Percentiles rank a stretch among this genome's conserved stretches.
phyloP scores from a whole-genome alignment of 768 basidiomycete genomes.

The Phylloporus rhodoxanthus region DNA sequence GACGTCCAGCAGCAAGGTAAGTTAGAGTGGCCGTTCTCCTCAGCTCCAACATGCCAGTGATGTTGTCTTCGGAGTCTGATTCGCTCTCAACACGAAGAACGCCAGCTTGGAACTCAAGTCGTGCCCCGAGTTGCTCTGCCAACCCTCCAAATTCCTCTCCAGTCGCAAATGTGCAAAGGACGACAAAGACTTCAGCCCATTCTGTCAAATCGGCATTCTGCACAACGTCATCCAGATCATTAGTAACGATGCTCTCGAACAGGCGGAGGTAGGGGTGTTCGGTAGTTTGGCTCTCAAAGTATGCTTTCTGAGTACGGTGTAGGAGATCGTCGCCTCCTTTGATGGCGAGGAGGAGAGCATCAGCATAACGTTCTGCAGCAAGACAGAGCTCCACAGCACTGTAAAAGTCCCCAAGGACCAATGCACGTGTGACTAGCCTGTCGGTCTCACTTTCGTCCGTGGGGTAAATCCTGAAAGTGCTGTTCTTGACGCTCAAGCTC shows the following conservation, averaged over 20 bases:
- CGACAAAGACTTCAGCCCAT: constrained; percentile 96
- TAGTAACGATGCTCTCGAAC: constrained; percentile 89
- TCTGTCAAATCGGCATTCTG: constrained; percentile 93
- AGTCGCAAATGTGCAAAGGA: constrained; percentile 88
- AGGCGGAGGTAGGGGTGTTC: constrained; percentile 83
- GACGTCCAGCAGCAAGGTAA: constrained; percentile 83
- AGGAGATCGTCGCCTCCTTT: constrained; percentile 86
- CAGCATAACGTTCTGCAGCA: constrained; percentile 83
- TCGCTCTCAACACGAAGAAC: constrained; percentile 47
- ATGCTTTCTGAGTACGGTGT: constrained; percentile 83
- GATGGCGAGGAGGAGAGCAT: constrained; percentile 90
- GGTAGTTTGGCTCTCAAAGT: constrained; percentile 79
- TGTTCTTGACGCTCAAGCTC: constrained; percentile 50
- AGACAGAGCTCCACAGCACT: constrained; percentile 90
- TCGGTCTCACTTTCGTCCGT: constrained; percentile 82
- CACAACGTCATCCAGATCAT: constrained; percentile 89
- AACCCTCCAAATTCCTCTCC: constrained; percentile 81
- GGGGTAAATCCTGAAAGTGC: constrained; percentile 89
- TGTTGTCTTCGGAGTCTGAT: constrained; percentile 37
- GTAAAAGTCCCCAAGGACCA: constrained; percentile 94
- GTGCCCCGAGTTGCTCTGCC: constrained; percentile 84
- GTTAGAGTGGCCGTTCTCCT: constrained; percentile 89
- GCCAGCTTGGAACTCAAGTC: constrained; percentile 81
- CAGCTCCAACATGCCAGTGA: constrained; percentile 36
- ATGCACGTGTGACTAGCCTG: constrained; percentile 81